Conservation (phyloP, 441 rosid species). For the Croton laevigatus region DNA sequence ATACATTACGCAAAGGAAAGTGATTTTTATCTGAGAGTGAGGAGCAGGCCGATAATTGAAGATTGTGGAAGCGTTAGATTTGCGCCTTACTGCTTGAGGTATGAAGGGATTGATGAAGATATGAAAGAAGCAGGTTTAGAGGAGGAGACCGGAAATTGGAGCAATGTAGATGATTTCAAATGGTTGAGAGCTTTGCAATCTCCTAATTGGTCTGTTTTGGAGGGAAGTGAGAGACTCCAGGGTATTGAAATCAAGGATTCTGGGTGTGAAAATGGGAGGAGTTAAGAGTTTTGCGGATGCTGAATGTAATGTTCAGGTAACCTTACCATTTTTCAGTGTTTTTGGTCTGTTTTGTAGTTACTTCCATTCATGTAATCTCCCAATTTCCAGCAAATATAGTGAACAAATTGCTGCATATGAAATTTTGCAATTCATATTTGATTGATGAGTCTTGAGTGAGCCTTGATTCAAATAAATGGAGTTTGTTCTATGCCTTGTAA, state of each 20-base stretch:
- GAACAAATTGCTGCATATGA: neutral
- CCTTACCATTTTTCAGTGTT: neutral
- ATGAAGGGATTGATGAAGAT: slow-evolving; percentile 62
- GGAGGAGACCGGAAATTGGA: slow-evolving; percentile 73
- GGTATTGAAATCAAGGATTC: slow-evolving; percentile 31
- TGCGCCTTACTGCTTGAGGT: slow-evolving; percentile 67
- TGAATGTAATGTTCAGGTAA: slow-evolving; percentile 10
- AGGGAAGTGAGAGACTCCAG: slow-evolving; percentile 48
- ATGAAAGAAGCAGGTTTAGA: slow-evolving; percentile 52
- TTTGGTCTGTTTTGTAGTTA: neutral
- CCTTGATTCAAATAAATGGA: no score
- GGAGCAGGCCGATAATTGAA: slow-evolving; percentile 85
- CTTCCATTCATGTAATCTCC: neutral
- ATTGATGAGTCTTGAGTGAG: neutral
- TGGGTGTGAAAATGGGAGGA: slow-evolving; percentile 14
- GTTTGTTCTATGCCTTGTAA: no score
- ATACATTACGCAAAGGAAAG: slow-evolving; percentile 55
- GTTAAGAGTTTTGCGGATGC: slow-evolving; percentile 3
- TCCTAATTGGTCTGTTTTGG: slow-evolving; percentile 80
- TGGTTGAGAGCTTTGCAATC: slow-evolving; percentile 83
- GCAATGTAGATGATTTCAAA: slow-evolving; percentile 83
- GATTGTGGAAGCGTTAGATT: slow-evolving; percentile 62
- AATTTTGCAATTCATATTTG: neutral
- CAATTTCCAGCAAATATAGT: no score
- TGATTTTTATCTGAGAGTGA: slow-evolving; percentile 76